Percentiles rank a stretch among this genome's conserved stretches.
Evolutionary conservation across 1,139 yeast genomes (phyloP).

Genomic region (Diutina mesorugosa): DNA sequence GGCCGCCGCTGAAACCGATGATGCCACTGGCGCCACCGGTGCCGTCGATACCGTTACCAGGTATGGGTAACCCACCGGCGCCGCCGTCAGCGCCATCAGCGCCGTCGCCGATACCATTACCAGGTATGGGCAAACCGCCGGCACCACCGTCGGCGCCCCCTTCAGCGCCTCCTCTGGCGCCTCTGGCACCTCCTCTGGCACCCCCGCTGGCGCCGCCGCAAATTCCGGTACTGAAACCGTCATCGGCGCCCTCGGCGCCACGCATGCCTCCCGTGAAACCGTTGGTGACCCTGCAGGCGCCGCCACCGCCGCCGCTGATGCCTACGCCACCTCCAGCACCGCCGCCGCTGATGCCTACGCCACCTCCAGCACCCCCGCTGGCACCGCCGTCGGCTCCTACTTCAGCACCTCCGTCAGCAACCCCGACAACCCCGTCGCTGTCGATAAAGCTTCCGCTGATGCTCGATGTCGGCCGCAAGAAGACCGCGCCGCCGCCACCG

Average conservation of each 20-base stretch:
- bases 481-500: constrained; percentile 25
- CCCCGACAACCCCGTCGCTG: constrained; percentile 8
- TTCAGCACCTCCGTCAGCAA: constrained; percentile 7
- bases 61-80: neutral
- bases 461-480: constrained; percentile 7
- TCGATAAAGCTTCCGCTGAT: constrained; percentile 7
- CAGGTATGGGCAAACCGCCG: constrained; percentile 1
- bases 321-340: constrained; percentile 3
- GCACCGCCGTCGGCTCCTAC: constrained; percentile 6
- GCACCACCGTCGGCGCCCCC: constrained; percentile 7
- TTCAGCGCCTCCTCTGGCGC: constrained; percentile 4
- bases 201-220: constrained; percentile 3
- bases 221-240: neutral
- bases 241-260: neutral
- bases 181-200: constrained; percentile 4
- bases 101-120: neutral
- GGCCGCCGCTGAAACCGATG: neutral
- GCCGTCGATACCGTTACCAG: neutral
- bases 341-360: constrained; percentile 1
- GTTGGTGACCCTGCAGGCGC: constrained; percentile 4
- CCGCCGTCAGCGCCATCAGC: constrained; percentile 3
- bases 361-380: constrained; percentile 4
- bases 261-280: neutral
- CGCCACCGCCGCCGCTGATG: constrained; percentile 3
- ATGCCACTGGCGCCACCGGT: constrained; percentile 3